A percentile compares a stretch with the other conserved stretches of the same genome.
Conservation (phyloP, 225 moss, liverwort and hornwort species). For the Sphagnum contortum region DNA sequence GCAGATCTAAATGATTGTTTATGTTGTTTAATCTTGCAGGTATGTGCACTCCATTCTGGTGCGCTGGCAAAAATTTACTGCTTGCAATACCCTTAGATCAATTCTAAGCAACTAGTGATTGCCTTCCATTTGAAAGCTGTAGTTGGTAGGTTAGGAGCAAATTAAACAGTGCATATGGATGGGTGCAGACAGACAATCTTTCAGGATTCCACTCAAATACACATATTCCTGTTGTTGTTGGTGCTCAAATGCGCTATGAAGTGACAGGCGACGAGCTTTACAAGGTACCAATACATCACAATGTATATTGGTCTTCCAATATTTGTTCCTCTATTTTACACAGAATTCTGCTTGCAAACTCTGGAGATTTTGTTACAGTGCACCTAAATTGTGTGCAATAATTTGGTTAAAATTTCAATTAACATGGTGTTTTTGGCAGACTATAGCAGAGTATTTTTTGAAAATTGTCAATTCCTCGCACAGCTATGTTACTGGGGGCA, state of each 20-base stretch:
- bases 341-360: not conserved
- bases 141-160: too few relatives aligned
- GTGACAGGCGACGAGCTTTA: slow-evolving; percentile 81
- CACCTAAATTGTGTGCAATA: too few relatives aligned
- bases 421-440: slow-evolving; percentile 28
- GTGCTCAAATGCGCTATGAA: slow-evolving; percentile 95
- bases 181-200: slow-evolving; percentile 69
- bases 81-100: too few relatives aligned
- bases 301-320: not conserved
- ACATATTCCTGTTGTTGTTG: slow-evolving; percentile 91
- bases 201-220: slow-evolving; percentile 98
- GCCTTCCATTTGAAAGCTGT: too few relatives aligned
- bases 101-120: too few relatives aligned
- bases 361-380: not conserved
- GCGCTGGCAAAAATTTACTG: too few relatives aligned
- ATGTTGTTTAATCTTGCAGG: too few relatives aligned
- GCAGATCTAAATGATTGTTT: too few relatives aligned
- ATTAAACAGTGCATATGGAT: too few relatives aligned
- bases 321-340: not conserved
- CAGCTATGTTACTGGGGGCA: slow-evolving; percentile 90
- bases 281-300: slow-evolving; percentile 30
- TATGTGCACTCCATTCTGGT: too few relatives aligned
- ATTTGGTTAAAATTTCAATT: too few relatives aligned
- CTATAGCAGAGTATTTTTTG: slow-evolving; percentile 71
- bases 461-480: slow-evolving; percentile 65